phyloP scores from a whole-genome alignment of 306 rosid species.

The Senna tora region DNA sequence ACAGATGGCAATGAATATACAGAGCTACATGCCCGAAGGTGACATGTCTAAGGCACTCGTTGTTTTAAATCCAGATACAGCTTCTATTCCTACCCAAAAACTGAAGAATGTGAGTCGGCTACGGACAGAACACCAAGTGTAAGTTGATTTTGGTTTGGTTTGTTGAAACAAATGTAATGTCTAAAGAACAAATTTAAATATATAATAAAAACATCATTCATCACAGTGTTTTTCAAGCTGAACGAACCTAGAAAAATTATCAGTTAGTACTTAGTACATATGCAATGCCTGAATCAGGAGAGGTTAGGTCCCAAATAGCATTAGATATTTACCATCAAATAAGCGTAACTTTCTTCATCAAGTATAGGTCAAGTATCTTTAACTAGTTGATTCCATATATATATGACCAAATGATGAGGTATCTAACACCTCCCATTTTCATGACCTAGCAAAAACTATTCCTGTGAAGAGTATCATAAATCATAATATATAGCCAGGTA shows the following conservation, averaged over 20 bases:
- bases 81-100: slow-evolving; percentile 73
- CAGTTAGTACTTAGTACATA: background rate
- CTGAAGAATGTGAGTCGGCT: slow-evolving; percentile 83
- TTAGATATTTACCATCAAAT: slow-evolving; percentile 7
- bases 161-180: slow-evolving; percentile 13
- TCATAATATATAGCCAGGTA: background rate
- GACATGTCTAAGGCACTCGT: slow-evolving; percentile 87
- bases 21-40: slow-evolving; percentile 56
- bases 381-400: slow-evolving; percentile 8
- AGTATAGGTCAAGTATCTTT: slow-evolving; percentile 24
- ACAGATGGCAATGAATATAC: slow-evolving; percentile 51
- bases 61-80: slow-evolving; percentile 59
- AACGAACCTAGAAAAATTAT: slow-evolving; percentile 31
- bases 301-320: slow-evolving; percentile 21
- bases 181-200: slow-evolving; percentile 9
- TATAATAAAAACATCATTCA: slow-evolving; percentile 15
- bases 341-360: slow-evolving; percentile 13
- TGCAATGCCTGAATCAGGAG: slow-evolving; percentile 27
- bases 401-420: slow-evolving; percentile 22
- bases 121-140: slow-evolving; percentile 97
- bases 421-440: slow-evolving; percentile 24
- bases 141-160: slow-evolving; percentile 42
- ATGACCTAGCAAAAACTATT: slow-evolving; percentile 30
- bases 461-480: slow-evolving; percentile 8
- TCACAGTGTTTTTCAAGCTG: background rate